Base-by-base conservation (phyloP, 371 early-diverging fungal species). In the Nematocida sp. region DNA sequence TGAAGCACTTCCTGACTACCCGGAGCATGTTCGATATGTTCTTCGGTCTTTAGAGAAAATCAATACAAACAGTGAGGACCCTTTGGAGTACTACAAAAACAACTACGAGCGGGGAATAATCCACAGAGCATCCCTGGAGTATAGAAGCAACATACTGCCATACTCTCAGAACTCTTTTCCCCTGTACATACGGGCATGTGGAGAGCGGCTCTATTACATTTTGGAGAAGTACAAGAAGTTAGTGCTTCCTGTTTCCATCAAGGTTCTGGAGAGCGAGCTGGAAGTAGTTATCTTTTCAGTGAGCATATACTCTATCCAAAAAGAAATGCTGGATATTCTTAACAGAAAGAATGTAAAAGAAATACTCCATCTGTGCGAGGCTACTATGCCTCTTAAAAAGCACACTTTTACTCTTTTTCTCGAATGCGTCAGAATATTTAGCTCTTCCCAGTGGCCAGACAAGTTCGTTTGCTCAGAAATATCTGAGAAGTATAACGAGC, bases 81-180 rank as follows among this genome's bases (percentile, higher is more conserved):
- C 28, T 16, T 36, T 71, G 4, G 75, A 71, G 51, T 71, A 71
- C 63, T 71, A 71, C 61, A 48, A 32, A 42, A 71, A 71, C 75
- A 71, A 61, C 64, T 71, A 71, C 30, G 75, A 71, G 75, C 26
- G 60, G 39, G 75, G 63, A 0, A 47, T 71, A 0, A n/a, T 71
- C 25, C 13, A 40, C 16, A 18, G 9, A 2, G 51, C 57, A 9
- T 26, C 59, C 23, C 30, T 7, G 18, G 63, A 61, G 59, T 71
- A 47, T 51, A 71, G 59, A 33, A 1, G 48, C 1, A 36, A 39
- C 9, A 35, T 71, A 1, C 16, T n/a, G 35, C 18, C 26, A 16
- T 57, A 61, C 16, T 16, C 7, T 11, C 45, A 42, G n/a, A 45
- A 25, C 3, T 13, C 28, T n/a, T 35, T 71, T n/a, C 30, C 53